A percentile compares a stretch with the other conserved stretches of the same genome.
Conservation (phyloP, 2,329 filamentous ascomycete species). For the Gyromitra esculenta region DNA sequence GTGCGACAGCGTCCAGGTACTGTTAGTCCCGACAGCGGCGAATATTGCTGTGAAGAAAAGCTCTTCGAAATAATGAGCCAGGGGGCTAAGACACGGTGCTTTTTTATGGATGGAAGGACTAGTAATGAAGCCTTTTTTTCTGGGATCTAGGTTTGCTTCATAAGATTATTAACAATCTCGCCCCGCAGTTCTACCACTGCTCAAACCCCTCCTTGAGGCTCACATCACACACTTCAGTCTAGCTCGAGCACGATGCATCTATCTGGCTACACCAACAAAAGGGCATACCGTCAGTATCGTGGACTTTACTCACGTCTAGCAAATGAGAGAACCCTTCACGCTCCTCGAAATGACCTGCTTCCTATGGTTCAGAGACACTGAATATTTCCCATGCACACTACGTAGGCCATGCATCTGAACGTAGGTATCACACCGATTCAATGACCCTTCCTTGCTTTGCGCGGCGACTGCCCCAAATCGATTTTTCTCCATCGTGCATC, state of each 20-base stretch:
- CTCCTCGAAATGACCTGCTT: constrained; percentile 14
- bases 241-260: background rate
- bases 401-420: constrained; percentile 36
- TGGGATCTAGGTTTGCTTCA: constrained; percentile 9
- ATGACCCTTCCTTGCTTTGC: constrained; percentile 46
- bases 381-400: constrained; percentile 29
- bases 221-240: background rate
- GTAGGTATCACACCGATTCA: constrained; percentile 36
- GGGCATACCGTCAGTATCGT: background rate
- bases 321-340: constrained; percentile 7
- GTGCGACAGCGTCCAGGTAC: constrained; percentile 5
- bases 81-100: background rate
- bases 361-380: constrained; percentile 11
- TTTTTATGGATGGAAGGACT: background rate
- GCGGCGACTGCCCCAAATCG: constrained; percentile 33
- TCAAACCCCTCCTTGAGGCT: constrained; percentile 47
- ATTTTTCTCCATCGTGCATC: constrained; percentile 39
- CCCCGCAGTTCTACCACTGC: constrained; percentile 36
- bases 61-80: background rate
- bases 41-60: constrained; percentile 3
- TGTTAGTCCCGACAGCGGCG: constrained; percentile 19
- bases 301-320: background rate
- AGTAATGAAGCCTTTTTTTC: background rate
- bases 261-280: background rate
- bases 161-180: constrained; percentile 24